Evolutionary conservation across 2,329 filamentous ascomycete genomes (phyloP).

Genomic region (Nothophaeocryptopus gaeumannii): DNA sequence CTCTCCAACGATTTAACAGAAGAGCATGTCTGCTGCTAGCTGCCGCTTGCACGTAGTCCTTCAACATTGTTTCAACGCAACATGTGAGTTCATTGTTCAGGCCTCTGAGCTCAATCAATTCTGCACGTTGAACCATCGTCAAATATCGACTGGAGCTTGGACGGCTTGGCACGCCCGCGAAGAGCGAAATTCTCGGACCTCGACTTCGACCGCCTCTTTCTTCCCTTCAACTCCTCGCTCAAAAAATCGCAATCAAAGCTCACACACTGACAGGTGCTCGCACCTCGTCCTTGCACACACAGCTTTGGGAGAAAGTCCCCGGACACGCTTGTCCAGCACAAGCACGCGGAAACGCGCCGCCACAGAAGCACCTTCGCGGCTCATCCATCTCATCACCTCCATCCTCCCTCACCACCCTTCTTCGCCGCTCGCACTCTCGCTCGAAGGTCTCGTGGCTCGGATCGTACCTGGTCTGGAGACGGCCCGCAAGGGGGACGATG

Average conservation of each 20-base stretch:
- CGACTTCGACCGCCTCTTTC: constrained; percentile 27
- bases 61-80: too few species aligned
- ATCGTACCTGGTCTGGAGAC: constrained; percentile 43
- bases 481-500: constrained; percentile 62
- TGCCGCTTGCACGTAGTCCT: too few species aligned
- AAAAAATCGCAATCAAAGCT: constrained; percentile 99
- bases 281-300: constrained; percentile 40
- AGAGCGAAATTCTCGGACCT: too few species aligned
- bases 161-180: too few species aligned
- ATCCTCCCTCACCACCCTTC: constrained; percentile 47
- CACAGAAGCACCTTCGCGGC: constrained; percentile 91
- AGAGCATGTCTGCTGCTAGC: too few species aligned
- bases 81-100: too few species aligned
- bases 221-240: constrained; percentile 78
- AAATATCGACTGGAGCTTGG: too few species aligned
- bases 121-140: too few species aligned
- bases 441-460: constrained; percentile 35
- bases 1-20: too few species aligned
- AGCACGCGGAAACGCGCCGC: constrained; percentile 96
- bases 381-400: constrained; percentile 63
- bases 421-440: constrained; percentile 53
- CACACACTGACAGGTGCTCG: constrained; percentile 68
- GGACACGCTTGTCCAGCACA: constrained; percentile 63
- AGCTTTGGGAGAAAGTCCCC: constrained; percentile 99
- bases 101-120: too few species aligned